Base-by-base conservation (phyloP, 257 asterid species). In the Solanum rostratum region DNA sequence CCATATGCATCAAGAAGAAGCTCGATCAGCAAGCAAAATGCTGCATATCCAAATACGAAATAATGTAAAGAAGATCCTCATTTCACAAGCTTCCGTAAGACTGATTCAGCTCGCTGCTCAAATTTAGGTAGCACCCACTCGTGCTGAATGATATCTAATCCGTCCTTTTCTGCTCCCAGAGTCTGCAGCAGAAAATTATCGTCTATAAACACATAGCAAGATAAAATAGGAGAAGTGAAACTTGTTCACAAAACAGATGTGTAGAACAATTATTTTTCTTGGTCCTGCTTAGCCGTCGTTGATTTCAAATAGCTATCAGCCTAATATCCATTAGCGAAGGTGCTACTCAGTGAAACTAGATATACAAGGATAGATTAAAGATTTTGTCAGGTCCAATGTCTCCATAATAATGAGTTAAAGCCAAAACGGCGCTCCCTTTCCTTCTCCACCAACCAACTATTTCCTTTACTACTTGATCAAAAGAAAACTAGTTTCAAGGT, bases 41-140 rank as follows among this genome's bases (percentile, higher is more conserved):
- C 45, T 24, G 82, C 43, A 76, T 27, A 8, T 76, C 82, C 45
- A 15, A 49, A 76, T 9, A 49, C 27, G 27, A 76, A 16, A 76
- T 49, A 27, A 16, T 30, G 20, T 45, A 76, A 24, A 10, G 9
- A 10, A 22, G 62, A 76, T 76, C 85, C 62, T 91, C 87, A 89
- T 70, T 81, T 82, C 52, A 93, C 87, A 39, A 94, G 96, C 85
- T 90, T 93, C 94, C 90, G 91, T 86, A 95, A 83, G n/a, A 88
- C 94, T 50, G 96, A 92, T 91, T 91, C 96, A 41, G 98, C 98
- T 81, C 98, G 93, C 89, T 91, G 96, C 94, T 95, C 98, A 79
- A 94, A 90, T 83, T 90, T 95, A 50, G 98, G 98, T 65, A 95
- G 88, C 80, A 91, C 97, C 98, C 98, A 95, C 0, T 95, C 98